Base-by-base conservation (phyloP, 208 protist genomes). In the Acanthamoeba sp. region DNA sequence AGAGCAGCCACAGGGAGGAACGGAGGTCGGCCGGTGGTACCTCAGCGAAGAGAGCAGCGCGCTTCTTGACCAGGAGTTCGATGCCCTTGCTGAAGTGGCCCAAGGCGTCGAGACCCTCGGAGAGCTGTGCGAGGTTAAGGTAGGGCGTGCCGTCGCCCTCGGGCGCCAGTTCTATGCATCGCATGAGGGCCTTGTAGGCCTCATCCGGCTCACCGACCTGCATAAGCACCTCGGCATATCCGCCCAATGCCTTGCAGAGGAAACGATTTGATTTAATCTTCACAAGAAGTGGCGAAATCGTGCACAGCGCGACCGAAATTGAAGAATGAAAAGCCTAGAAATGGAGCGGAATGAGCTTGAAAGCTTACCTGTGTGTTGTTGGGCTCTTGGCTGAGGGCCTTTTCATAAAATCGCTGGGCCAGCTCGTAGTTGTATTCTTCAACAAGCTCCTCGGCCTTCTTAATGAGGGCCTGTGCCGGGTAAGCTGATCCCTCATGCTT, bases 371-470 rank as follows among this genome's bases (percentile, higher is more conserved):
- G 84, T 62, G 84, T 71, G 40, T 91, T 62, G 32, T 71, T 42
- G 9, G 84, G 84, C 20, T 64, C 84, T 16, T 73, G 59, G 1
- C 29, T n/a, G 34, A 91, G 50, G 50, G 84, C 84, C 34, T 91
- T 91, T 10, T 64, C 59, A 20, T 91, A 91, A 27, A 91, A 91
- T n/a, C 59, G 29, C 32, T 71, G 84, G 1, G 84, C 84, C 38
- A 91, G 48, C 16, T 91, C 84, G 34, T 71, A 91, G 9, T 91
- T 64, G 55, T 48, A 91, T 50, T 91, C 36, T 24, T 71, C 84
- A 5, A 91, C 50, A 18, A 91, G 84, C 36, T 91, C 52, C 55
- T 91, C 84, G 27, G 84, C 84, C 38, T 91, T 91, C 57, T 71
- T 91, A 14, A 91, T 20, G 34, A 91, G 84, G 59, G 50, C 84